Evolutionary conservation across 352 stramenopile species (phyloP), one percentile per base, ranked within the genome.

Genomic region (Phytopythium ostracodes): DNA sequence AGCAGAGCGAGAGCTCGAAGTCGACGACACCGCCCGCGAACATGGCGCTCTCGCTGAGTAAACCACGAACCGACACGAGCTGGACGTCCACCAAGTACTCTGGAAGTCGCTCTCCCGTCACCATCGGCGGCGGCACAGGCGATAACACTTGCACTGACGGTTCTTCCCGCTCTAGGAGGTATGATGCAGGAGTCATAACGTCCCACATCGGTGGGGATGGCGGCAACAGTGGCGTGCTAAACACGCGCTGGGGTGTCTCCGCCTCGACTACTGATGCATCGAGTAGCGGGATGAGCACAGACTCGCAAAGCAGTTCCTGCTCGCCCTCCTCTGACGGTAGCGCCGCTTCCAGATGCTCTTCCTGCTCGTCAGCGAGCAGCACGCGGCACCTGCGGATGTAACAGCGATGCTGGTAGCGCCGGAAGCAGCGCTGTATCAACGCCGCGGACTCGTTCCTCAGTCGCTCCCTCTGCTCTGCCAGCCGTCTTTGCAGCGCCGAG

Each of bases 271-370:
- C 25, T 18, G n/a, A 22, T 40, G 31, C 25, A 40, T 27, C 20
- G 31, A 10, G 15, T 4, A 70, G 40, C 2, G 63, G 27, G 20
- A 79, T 56, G 24, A 79, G 35, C 15, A 62, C 38, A 4, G 71
- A 79, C 0, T 64, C 72, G 31, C 60, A 74, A 9, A 18, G 33
- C 24, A 73, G 51, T 36, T 79, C 71, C 42, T 64, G 24, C 20
- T 75, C 62, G n/a, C 11, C 20, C 14, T 61, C 40, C 10, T 53
- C 24, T 38, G 27, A 9, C 18, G 25, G 18, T 15, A 50, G 10
- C 54, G 11, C 50, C 35, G 10, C 9, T n/a, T 33, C 46, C 8
- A 10, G 3, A 18, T 15, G 10, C 24, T 53, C 24, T 18, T 35
- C 24, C 0, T 35, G 18, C 24, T 53, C 46, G 4, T 12, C 46